A percentile compares a stretch with the other conserved stretches of the same genome.
phyloP scores from a whole-genome alignment of 352 stramenopile genomes.

The Elongisporangium undulatum region DNA sequence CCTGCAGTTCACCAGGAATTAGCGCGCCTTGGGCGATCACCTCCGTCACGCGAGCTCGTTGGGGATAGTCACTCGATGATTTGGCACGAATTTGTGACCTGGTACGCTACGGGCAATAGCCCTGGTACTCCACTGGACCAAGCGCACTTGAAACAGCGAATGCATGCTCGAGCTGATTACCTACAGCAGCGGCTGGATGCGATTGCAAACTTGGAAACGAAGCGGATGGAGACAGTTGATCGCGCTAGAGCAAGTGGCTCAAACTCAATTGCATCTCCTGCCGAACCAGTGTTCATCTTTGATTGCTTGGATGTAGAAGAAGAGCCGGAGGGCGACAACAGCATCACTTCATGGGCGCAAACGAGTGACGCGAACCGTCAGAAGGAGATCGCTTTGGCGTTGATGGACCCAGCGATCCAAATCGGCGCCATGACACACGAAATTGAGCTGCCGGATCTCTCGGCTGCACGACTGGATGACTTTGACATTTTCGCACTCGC shows the following conservation, averaged over 20 bases:
- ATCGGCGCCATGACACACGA: slow-evolving; percentile 49
- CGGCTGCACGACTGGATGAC: slow-evolving; percentile 25
- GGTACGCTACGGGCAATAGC: slow-evolving; percentile 41
- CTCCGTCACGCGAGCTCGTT: slow-evolving; percentile 20
- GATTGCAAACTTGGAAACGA: slow-evolving; percentile 2
- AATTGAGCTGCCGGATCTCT: slow-evolving; percentile 52
- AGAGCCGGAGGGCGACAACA: slow-evolving; percentile 21
- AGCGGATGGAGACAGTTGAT: slow-evolving; percentile 6
- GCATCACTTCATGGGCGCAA: slow-evolving; percentile 33
- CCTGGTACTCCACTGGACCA: neutral
- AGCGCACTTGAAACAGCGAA: slow-evolving; percentile 16
- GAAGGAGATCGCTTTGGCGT: slow-evolving; percentile 45
- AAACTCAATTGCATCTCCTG: slow-evolving; percentile 1
- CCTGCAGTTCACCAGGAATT: slow-evolving; percentile 31
- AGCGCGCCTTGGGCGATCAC: slow-evolving; percentile 17
- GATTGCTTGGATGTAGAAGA: slow-evolving; percentile 29
- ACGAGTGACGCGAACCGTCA: slow-evolving; percentile 28
- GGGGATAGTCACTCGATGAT: slow-evolving; percentile 12
- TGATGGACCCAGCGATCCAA: slow-evolving; percentile 55
- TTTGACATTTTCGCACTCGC: slow-evolving; percentile 45
- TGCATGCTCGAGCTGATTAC: slow-evolving; percentile 31
- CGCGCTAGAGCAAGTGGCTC: slow-evolving; percentile 5
- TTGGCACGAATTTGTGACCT: slow-evolving; percentile 47
- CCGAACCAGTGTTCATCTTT: slow-evolving; percentile 40
- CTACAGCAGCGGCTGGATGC: slow-evolving; percentile 26